Evolutionary conservation across 192 early-diverging fungal species (phyloP).

Genomic region (Thoreauomyces humboldtii): DNA sequence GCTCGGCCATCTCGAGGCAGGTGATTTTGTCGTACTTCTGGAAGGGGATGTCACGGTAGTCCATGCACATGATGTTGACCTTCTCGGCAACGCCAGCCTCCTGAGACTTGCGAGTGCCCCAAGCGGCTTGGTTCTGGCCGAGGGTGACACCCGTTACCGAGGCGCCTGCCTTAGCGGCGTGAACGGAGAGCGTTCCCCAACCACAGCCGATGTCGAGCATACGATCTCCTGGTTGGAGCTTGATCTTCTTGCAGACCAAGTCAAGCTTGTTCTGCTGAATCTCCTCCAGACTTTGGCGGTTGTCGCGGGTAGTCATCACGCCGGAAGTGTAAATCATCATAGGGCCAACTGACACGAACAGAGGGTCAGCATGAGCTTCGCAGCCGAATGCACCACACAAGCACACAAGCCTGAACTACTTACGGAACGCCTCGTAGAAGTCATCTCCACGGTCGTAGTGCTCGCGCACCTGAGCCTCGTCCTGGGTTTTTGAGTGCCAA

Average conservation of each 20-base stretch:
- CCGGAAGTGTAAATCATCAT: slow-evolving; percentile 97
- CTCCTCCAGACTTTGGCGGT: slow-evolving; percentile 85
- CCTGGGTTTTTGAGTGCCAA: slow-evolving; percentile 96
- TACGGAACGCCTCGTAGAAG: slow-evolving; percentile 88
- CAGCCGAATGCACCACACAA: too few relatives aligned
- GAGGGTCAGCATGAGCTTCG: too few relatives aligned
- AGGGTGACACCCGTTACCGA: slow-evolving; percentile 93
- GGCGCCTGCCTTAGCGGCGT: slow-evolving; percentile 86
- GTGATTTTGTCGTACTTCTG: slow-evolving; percentile 95
- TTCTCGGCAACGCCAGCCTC: slow-evolving; percentile 76
- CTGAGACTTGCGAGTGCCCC: slow-evolving; percentile 79
- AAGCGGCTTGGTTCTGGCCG: slow-evolving; percentile 86
- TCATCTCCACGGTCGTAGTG: slow-evolving; percentile 99
- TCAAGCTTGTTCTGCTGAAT: slow-evolving; percentile 95
- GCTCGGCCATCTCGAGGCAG: slow-evolving; percentile 99
- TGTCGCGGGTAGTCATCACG: slow-evolving; percentile 72
- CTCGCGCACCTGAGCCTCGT: slow-evolving; percentile 95
- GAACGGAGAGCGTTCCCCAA: slow-evolving; percentile 90
- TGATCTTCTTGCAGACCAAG: slow-evolving; percentile 79
- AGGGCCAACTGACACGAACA: slow-evolving; percentile 61
- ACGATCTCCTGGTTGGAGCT: slow-evolving; percentile 81
- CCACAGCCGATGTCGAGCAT: slow-evolving; percentile 98
- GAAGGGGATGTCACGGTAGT: slow-evolving; percentile 96
- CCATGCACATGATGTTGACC: slow-evolving; percentile 85
- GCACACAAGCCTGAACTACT: too few relatives aligned